Evolutionary conservation across 108 stramenopile species (phyloP).

Genomic region (Aurantiochytrium sp.): DNA sequence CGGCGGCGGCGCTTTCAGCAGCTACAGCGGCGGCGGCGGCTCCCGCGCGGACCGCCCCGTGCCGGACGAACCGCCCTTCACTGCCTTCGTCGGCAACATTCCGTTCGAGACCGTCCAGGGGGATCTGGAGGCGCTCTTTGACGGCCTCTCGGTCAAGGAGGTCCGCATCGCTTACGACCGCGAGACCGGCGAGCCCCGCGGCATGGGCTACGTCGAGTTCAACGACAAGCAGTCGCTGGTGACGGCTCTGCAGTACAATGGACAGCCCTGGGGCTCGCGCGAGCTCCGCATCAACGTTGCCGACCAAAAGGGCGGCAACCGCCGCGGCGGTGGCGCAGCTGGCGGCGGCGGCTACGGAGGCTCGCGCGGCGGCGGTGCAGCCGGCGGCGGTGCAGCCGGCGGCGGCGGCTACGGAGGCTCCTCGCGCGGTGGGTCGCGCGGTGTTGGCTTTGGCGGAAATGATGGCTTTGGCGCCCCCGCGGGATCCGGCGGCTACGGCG

Average conservation of each 20-base stretch:
- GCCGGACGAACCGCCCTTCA: neutral
- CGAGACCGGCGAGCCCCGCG: slow-evolving; percentile 1
- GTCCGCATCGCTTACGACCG: slow-evolving; percentile 4
- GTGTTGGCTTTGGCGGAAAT: neutral
- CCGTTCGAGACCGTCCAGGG: slow-evolving; percentile 16
- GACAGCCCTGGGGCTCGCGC: neutral
- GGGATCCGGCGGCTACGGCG: neutral
- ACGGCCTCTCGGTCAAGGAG: slow-evolving; percentile 1
- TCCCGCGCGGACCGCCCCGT: neutral
- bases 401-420: neutral
- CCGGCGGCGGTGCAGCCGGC: neutral
- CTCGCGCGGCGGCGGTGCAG: neutral
- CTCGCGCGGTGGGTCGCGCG: neutral
- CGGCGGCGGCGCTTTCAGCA: neutral
- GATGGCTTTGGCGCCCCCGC: neutral
- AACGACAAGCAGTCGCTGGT: neutral
- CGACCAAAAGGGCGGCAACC: neutral
- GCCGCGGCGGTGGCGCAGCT: neutral
- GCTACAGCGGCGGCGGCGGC: neutral
- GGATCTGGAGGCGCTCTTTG: slow-evolving; percentile 14
- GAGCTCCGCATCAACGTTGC: slow-evolving; percentile 10
- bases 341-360: slow-evolving; percentile 9
- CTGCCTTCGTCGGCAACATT: neutral
- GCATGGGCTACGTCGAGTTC: neutral
- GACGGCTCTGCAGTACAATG: neutral